Percentiles rank a stretch among this genome's conserved stretches.
Conservation (phyloP, 2,329 filamentous ascomycete genomes). For the Cryoendolithus antarcticus region DNA sequence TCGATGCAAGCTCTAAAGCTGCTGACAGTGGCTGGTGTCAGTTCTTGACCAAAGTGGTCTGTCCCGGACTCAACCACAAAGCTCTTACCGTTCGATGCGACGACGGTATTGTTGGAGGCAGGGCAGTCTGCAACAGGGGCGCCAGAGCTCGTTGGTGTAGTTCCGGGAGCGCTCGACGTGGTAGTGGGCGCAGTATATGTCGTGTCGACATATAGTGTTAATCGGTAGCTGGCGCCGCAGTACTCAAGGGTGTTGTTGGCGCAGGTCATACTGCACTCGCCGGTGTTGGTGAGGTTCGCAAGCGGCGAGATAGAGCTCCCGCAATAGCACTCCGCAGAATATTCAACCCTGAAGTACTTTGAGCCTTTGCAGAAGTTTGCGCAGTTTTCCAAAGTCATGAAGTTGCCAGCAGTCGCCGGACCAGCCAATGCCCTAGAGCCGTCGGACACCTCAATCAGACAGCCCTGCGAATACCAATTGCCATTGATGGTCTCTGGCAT, state of each 20-base stretch:
- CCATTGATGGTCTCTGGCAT: slow-evolving; percentile 17
- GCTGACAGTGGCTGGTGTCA: slow-evolving; percentile 11
- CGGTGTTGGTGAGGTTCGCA: slow-evolving; percentile 6
- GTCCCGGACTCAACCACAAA: slow-evolving; percentile 20
- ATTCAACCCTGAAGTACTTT: slow-evolving; percentile 28
- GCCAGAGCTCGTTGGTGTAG: slow-evolving; percentile 4
- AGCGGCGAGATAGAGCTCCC: slow-evolving; percentile 14
- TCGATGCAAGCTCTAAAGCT: slow-evolving; percentile 14
- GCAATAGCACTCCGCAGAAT: slow-evolving; percentile 25
- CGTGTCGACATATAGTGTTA: slow-evolving; percentile 17
- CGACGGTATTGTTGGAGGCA: slow-evolving; percentile 10
- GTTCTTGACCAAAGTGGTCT: slow-evolving; percentile 22
- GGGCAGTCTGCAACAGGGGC: slow-evolving; percentile 9
- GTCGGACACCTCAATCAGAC: slow-evolving; percentile 19
- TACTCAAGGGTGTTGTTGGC: slow-evolving; percentile 15
- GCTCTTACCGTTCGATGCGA: slow-evolving; percentile 7
- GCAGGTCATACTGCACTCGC: slow-evolving; percentile 19
- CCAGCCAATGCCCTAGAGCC: slow-evolving; percentile 16
- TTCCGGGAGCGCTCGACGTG: slow-evolving; percentile 5
- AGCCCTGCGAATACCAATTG: slow-evolving; percentile 16
- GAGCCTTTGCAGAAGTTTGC: slow-evolving; percentile 24
- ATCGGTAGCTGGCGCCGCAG: slow-evolving; percentile 18
- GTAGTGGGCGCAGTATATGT: slow-evolving; percentile 10
- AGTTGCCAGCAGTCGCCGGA: slow-evolving; percentile 13
- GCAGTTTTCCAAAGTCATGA: slow-evolving; percentile 30